Conservation (phyloP, 176 grass and related monocot species). For the Calamus simplicifolius region DNA sequence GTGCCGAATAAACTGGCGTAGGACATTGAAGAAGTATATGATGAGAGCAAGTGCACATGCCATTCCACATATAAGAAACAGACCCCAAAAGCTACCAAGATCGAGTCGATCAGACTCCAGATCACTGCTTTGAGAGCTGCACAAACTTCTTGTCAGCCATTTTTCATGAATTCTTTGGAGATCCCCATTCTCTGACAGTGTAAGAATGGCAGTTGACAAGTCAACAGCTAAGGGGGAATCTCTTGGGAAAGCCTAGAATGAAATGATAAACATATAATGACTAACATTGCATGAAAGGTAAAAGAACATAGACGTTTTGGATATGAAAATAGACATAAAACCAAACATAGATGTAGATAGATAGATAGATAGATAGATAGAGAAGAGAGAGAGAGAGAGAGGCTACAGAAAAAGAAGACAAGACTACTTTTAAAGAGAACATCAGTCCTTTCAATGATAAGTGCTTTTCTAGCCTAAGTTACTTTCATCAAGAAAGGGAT, state of each 20-base stretch:
- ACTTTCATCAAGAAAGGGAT: too few species aligned
- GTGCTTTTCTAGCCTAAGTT: too few species aligned
- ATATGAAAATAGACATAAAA: too few species aligned
- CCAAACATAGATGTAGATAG: too few species aligned
- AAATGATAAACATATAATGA: background rate
- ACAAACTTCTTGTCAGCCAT: slow-evolving; percentile 35
- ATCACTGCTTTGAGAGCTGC: slow-evolving; percentile 9
- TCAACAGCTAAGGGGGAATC: slow-evolving; percentile 64
- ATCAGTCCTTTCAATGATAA: too few species aligned
- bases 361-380: too few species aligned
- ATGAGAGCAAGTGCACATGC: slow-evolving; percentile 52
- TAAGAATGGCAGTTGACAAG: slow-evolving; percentile 73
- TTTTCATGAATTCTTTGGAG: slow-evolving; percentile 75
- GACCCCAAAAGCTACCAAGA: slow-evolving; percentile 54
- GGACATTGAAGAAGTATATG: slow-evolving; percentile 37
- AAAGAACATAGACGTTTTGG: too few species aligned
- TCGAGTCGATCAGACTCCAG: slow-evolving; percentile 42
- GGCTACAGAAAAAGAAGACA: too few species aligned
- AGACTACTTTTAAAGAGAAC: too few species aligned
- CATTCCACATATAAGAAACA: slow-evolving; percentile 67
- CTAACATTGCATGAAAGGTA: too few species aligned
- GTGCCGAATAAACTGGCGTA: slow-evolving; percentile 35
- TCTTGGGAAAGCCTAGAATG: slow-evolving; percentile 52
- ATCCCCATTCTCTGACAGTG: slow-evolving; percentile 76
- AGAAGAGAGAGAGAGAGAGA: too few species aligned